phyloP scores from a whole-genome alignment of 1,139 yeast species.

The Schizosaccharomyces versatilis region DNA sequence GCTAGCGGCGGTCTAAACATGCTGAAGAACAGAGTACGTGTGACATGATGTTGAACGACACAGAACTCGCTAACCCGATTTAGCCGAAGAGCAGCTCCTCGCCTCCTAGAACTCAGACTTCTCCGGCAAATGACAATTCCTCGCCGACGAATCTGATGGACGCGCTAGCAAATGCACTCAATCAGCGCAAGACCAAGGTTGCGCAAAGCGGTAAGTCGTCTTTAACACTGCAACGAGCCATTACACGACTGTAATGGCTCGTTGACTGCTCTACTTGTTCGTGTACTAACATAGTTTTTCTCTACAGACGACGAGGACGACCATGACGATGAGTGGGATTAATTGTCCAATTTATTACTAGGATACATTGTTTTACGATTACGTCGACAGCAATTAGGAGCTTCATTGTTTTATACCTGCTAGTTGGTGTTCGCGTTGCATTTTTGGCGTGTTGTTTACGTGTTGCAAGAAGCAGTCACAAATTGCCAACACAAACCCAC shows the following conservation, averaged over 20 bases:
- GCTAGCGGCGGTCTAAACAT: conserved; percentile 52
- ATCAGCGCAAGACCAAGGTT: conserved; percentile 60
- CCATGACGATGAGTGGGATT: conserved; percentile 40
- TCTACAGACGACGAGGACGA: conserved; percentile 43
- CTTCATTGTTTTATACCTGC: neutral
- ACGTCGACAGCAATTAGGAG: neutral
- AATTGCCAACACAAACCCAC: neutral
- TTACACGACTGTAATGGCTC: too few species aligned
- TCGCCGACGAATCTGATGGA: conserved; percentile 46
- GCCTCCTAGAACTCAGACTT: neutral
- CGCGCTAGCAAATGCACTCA: conserved; percentile 71
- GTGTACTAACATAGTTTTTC: neutral
- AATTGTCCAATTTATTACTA: neutral
- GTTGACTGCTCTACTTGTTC: neutral
- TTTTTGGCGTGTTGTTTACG: neutral
- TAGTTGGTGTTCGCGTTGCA: neutral
- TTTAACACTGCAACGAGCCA: too few species aligned
- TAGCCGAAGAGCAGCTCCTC: neutral
- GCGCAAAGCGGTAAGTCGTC: conserved; percentile 36
- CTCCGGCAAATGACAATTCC: conserved; percentile 16
- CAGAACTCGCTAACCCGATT: neutral
- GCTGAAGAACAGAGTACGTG: conserved; percentile 29
- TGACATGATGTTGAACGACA: neutral
- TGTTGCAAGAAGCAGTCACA: conserved; percentile 1
- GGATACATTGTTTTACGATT: neutral